Evolutionary conservation across 2,329 filamentous ascomycete genomes (phyloP).

Genomic region (Colletotrichum tropicicola): DNA sequence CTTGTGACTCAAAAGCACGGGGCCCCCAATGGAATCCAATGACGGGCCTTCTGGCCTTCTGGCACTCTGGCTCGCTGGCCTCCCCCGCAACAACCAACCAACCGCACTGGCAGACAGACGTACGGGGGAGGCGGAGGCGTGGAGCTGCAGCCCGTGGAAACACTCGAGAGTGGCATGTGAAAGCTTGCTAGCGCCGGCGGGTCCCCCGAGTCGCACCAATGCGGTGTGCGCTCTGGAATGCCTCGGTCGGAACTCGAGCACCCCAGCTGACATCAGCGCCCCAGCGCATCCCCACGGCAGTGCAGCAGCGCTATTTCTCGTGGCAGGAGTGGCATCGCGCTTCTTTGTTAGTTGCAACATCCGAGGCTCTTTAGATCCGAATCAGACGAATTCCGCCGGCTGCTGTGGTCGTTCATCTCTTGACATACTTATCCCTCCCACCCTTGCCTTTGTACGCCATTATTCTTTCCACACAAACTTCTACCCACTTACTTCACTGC

Average conservation of each 20-base stretch:
- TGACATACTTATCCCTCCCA: constrained; percentile 12
- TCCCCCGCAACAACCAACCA: constrained; percentile 17
- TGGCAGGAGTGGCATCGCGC: constrained; percentile 4
- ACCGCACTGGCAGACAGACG: too few species aligned
- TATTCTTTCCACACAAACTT: not conserved
- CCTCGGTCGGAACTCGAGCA: constrained; percentile 20
- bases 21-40: not conserved
- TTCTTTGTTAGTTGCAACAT: constrained; percentile 18
- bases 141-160: constrained; percentile 4
- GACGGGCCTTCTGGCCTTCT: too few species aligned
- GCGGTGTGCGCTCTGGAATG: constrained; percentile 23
- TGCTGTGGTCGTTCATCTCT: not conserved
- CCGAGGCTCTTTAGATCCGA: constrained; percentile 27
- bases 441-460: not conserved
- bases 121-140: constrained; percentile 25
- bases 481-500: not conserved
- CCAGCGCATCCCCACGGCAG: not conserved
- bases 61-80: too few species aligned
- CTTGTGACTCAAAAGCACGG: constrained; percentile 19
- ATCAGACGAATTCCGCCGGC: not conserved
- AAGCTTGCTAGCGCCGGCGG: constrained; percentile 3
- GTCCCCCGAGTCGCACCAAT: constrained; percentile 22
- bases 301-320: not conserved
- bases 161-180: constrained; percentile 27
- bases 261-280: constrained; percentile 30